phyloP scores from a whole-genome alignment of 768 basidiomycete species.

The Pisolithus tinctorius region DNA sequence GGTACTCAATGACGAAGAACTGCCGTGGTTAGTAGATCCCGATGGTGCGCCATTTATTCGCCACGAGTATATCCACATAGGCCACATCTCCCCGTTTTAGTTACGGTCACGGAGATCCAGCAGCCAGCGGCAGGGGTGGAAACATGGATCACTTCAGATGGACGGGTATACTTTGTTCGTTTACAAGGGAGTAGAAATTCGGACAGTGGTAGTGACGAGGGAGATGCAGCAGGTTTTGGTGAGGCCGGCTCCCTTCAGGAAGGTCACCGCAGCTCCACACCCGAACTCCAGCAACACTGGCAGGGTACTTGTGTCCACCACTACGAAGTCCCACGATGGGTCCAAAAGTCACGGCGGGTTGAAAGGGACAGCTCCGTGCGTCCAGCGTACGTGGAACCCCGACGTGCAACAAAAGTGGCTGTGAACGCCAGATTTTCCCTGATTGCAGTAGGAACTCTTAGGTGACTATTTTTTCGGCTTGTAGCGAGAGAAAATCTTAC shows the following conservation, averaged over 20 bases:
- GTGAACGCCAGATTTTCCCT: slow-evolving; percentile 79
- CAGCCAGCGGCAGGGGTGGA: slow-evolving; percentile 58
- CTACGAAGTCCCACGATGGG: slow-evolving; percentile 69
- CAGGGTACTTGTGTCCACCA: slow-evolving; percentile 76
- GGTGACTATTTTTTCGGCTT: slow-evolving; percentile 33
- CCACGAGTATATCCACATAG: neutral
- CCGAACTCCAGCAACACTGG: slow-evolving; percentile 37
- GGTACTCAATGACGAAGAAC: slow-evolving; percentile 57
- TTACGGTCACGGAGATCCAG: slow-evolving; percentile 58
- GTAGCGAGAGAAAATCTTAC: neutral
- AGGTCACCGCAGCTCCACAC: slow-evolving; percentile 1
- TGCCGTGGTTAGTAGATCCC: slow-evolving; percentile 69
- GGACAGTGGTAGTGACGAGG: slow-evolving; percentile 32
- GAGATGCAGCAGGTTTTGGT: slow-evolving; percentile 34
- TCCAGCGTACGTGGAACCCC: slow-evolving; percentile 54
- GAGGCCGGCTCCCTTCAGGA: slow-evolving; percentile 3
- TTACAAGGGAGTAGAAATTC: slow-evolving; percentile 37
- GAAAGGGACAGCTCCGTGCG: slow-evolving; percentile 37
- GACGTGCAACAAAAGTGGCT: slow-evolving; percentile 56
- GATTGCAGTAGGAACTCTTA: slow-evolving; percentile 69
- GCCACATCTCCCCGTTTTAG: slow-evolving; percentile 28
- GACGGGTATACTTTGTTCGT: slow-evolving; percentile 72
- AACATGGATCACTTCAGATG: slow-evolving; percentile 83
- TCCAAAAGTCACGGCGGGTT: slow-evolving; percentile 63
- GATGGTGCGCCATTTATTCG: slow-evolving; percentile 44